A percentile compares a stretch with the other conserved stretches of the same genome.
Evolutionary conservation across 2,329 filamentous ascomycete genomes (phyloP).

Genomic region (Sporothrix pseudoabietina): DNA sequence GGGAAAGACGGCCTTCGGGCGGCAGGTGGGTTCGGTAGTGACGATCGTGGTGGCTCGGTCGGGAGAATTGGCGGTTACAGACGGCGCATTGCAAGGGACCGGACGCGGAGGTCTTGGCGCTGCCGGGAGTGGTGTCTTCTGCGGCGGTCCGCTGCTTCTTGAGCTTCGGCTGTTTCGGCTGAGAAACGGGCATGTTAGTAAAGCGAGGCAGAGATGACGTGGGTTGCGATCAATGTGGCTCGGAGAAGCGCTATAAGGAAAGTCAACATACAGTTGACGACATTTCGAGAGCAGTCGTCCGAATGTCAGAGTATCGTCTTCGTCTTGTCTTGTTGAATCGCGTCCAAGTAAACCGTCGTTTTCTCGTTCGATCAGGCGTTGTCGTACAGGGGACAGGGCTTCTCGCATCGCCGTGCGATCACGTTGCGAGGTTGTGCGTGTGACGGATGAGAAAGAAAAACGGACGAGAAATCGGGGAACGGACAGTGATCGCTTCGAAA

Average conservation of each 20-base stretch:
- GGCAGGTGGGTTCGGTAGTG: constrained; percentile 39
- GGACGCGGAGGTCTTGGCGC: neutral
- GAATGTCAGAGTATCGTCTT: neutral
- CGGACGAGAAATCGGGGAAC: neutral
- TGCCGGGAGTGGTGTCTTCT: neutral
- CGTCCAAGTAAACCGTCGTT: neutral
- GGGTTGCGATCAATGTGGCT: neutral
- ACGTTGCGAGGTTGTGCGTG: neutral
- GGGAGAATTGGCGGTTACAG: constrained; percentile 37
- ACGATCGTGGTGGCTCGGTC: constrained; percentile 38
- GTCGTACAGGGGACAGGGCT: neutral
- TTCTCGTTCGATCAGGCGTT: neutral
- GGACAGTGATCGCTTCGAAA: neutral
- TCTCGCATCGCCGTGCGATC: constrained; percentile 1
- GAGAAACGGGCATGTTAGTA: neutral
- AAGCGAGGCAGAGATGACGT: too few species aligned
- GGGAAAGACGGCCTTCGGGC: constrained; percentile 32
- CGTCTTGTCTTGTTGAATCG: neutral
- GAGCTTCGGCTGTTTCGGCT: neutral
- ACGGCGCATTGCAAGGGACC: constrained; percentile 32
- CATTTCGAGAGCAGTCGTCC: neutral
- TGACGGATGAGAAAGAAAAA: neutral
- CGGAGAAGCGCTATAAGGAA: neutral
- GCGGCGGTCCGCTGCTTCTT: neutral
- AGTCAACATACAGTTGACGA: neutral